Evolutionary conservation across 2,329 filamentous ascomycete species (phyloP).

Genomic region (Talaromyces rugulosus): DNA sequence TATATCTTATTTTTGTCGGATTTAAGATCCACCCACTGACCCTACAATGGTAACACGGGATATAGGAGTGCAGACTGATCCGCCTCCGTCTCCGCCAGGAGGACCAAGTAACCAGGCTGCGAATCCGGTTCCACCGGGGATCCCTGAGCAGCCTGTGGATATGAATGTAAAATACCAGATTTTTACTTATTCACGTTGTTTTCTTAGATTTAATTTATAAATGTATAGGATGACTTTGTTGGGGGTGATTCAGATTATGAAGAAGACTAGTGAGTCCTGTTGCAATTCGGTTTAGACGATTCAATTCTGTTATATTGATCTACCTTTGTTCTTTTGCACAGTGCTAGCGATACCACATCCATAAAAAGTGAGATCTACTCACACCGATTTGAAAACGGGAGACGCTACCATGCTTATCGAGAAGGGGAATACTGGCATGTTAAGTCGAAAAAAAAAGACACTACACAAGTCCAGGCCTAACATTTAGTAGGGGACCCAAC

Average conservation of each 20-base stretch:
- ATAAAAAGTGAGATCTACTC: constrained; percentile 16
- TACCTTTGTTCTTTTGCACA: background rate
- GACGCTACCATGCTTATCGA: constrained; percentile 28
- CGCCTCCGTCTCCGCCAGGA: background rate
- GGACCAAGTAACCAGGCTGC: background rate
- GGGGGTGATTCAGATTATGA: constrained; percentile 2
- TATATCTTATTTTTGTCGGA: background rate
- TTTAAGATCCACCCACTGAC: background rate
- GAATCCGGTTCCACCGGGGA: background rate
- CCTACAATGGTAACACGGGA: constrained; percentile 2
- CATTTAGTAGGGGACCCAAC: constrained; percentile 8
- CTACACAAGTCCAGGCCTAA: background rate
- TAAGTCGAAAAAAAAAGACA: background rate
- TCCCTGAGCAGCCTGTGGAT: background rate
- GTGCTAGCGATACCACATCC: constrained; percentile 16
- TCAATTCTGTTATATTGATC: background rate
- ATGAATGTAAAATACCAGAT: background rate
- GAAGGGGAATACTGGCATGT: constrained; percentile 2
- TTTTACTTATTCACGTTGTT: background rate
- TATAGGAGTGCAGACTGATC: constrained; percentile 4
- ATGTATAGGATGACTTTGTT: background rate
- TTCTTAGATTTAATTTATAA: background rate
- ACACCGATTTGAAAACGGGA: constrained; percentile 25
- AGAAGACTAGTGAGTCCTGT: constrained; percentile 4
- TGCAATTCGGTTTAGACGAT: background rate